Percentiles rank a stretch among this genome's conserved stretches.
These are phyloP conservation scores for Trichoderma sp. DNA, from an alignment of 2,329 filamentous ascomycete species.

Conservation along the genomic window DNA sequence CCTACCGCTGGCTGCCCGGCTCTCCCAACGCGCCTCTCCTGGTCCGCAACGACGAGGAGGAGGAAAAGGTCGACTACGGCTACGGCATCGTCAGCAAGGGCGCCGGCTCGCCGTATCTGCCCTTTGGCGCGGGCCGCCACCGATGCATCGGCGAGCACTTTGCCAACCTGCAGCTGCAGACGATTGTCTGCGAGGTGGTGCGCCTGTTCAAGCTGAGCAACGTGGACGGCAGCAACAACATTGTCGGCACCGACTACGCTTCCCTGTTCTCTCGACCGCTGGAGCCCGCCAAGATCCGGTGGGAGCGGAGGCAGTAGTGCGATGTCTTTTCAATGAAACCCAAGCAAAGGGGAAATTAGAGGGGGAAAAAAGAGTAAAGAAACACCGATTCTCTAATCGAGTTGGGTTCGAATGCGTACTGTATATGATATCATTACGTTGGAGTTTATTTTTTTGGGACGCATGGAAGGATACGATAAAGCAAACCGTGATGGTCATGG, in stretches of 20 bases:
- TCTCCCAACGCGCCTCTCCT: constrained; percentile 57
- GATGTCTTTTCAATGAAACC: too few species aligned
- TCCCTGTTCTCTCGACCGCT: constrained; percentile 74
- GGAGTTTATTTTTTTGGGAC: constrained; percentile 27
- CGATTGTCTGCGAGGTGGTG: constrained; percentile 77
- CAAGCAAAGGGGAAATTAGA: background rate
- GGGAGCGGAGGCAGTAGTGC: constrained; percentile 65
- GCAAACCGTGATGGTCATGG: constrained; percentile 21
- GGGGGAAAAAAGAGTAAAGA: constrained; percentile 34
- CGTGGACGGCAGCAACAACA: constrained; percentile 66
- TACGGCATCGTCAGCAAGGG: constrained; percentile 94
- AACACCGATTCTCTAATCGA: constrained; percentile 51
- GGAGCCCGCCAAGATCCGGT: constrained; percentile 71
- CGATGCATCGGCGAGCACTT: constrained; percentile 97
- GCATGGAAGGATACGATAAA: constrained; percentile 16
- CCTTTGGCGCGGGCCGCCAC: constrained; percentile 90
- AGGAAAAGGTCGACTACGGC: constrained; percentile 87
- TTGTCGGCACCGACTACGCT: constrained; percentile 69
- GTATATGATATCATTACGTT: constrained; percentile 22
- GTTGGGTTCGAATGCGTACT: constrained; percentile 44
- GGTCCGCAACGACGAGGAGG: constrained; percentile 56
- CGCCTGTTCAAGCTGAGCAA: constrained; percentile 80
- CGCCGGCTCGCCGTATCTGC: constrained; percentile 84
- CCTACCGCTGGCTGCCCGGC: constrained; percentile 81
- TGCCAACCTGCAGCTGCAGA: constrained; percentile 87